Evolutionary conservation across 371 early-diverging fungal genomes (phyloP).

Genomic region (Chytridiales sp.): DNA sequence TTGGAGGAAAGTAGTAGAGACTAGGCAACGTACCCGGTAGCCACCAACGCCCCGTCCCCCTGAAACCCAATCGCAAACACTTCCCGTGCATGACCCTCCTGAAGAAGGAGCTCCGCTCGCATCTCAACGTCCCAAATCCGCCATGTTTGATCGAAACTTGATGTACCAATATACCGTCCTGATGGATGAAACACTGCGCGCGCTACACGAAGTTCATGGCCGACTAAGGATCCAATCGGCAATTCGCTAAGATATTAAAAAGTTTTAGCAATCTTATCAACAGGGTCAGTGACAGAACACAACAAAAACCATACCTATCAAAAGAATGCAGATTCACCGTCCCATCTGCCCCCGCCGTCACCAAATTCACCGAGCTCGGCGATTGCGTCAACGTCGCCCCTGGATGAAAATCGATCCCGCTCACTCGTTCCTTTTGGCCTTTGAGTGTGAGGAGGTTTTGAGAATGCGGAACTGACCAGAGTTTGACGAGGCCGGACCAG

Average conservation of each 20-base stretch:
- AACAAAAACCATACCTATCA: constrained; percentile 20
- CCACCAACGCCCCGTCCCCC: constrained; percentile 85
- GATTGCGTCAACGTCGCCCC: constrained; percentile 65
- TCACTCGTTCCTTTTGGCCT: constrained; percentile 80
- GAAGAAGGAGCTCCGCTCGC: constrained; percentile 73
- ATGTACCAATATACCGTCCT: constrained; percentile 80
- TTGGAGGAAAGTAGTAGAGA: neutral
- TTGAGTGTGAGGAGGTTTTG: constrained; percentile 39
- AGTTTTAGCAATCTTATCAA: neutral
- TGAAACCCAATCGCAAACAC: constrained; percentile 91
- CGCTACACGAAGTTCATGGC: constrained; percentile 83
- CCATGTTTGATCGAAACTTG: constrained; percentile 88
- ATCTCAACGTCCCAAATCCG: constrained; percentile 90
- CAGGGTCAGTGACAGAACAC: constrained; percentile 5
- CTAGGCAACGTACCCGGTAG: constrained; percentile 66
- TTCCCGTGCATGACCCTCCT: constrained; percentile 92
- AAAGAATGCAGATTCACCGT: constrained; percentile 72
- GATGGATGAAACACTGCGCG: constrained; percentile 89
- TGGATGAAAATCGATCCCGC: constrained; percentile 89
- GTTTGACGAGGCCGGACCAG: constrained; percentile 80
- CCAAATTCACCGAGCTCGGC: constrained; percentile 71
- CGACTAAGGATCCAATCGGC: constrained; percentile 75
- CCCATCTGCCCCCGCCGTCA: constrained; percentile 78
- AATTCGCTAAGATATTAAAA: constrained; percentile 52
- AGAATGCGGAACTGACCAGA: constrained; percentile 83